Conservation (phyloP, 805 yeast genomes). For the Pichia scutulata region DNA sequence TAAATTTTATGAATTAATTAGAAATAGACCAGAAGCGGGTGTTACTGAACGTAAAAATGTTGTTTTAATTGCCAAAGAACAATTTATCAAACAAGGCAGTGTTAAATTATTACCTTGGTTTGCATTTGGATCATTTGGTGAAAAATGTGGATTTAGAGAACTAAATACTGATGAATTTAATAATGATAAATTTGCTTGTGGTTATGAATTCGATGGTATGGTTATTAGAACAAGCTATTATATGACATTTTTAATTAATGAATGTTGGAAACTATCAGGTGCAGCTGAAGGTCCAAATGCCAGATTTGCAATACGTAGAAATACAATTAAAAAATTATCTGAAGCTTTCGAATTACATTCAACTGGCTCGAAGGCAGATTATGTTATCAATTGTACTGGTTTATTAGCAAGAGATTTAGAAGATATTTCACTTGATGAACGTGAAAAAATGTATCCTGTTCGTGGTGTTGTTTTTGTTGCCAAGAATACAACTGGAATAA, state of each 20-base stretch:
- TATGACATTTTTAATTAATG: constrained; percentile 28
- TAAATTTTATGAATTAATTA: constrained; percentile 39
- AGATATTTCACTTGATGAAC: constrained; percentile 26
- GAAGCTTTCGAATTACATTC: constrained; percentile 42
- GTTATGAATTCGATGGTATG: constrained; percentile 36
- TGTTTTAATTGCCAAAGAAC: constrained; percentile 16
- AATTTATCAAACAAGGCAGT: constrained; percentile 9
- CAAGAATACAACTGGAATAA: constrained; percentile 31
- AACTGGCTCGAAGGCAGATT: constrained; percentile 34
- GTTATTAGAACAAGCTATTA: constrained; percentile 26
- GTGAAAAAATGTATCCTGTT: constrained; percentile 37
- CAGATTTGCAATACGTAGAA: constrained; percentile 44
- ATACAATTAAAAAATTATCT: constrained; percentile 33
- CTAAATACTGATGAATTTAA: constrained; percentile 33
- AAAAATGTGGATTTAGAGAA: constrained; percentile 29
- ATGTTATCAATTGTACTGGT: constrained; percentile 55
- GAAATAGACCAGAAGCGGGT: constrained; percentile 43
- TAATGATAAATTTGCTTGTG: constrained; percentile 27
- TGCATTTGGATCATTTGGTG: constrained; percentile 7
- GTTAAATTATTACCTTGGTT: constrained; percentile 41
- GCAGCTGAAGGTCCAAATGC: constrained; percentile 13
- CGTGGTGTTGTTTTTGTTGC: constrained; percentile 53
- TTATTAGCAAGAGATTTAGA: constrained; percentile 38
- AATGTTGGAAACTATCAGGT: constrained; percentile 13
- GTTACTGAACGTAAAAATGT: constrained; percentile 25